Conservation (phyloP, 2,329 filamentous ascomycete genomes). For the Alternaria sp. region DNA sequence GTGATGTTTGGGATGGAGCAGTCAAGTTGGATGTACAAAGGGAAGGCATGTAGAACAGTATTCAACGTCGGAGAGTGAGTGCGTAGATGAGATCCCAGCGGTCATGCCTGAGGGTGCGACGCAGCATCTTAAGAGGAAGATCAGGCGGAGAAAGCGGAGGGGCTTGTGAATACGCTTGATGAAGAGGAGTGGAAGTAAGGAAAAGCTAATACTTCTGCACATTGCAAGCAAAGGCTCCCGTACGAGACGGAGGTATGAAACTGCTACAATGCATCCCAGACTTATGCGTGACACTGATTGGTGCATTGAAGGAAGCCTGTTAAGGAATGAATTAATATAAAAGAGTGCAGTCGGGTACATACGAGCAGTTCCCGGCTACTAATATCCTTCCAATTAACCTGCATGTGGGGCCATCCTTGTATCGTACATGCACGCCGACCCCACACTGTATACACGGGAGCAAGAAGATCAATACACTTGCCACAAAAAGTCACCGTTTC, state of each 20-base stretch:
- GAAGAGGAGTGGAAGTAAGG: not conserved
- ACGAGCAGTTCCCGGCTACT: not conserved
- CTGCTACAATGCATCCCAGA: not conserved
- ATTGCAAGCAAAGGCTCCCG: not conserved
- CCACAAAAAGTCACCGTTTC: not conserved
- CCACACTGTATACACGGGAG: conserved; percentile 7
- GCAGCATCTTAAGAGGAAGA: conserved; percentile 1
- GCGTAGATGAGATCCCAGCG: not conserved
- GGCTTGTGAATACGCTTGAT: not conserved
- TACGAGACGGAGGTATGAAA: not conserved
- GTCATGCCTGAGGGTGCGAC: not conserved
- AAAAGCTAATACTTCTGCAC: not conserved
- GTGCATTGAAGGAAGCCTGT: not conserved
- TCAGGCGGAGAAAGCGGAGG: not conserved
- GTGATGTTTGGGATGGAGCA: not conserved
- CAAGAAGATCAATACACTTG: not conserved
- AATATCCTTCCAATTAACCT: conserved; percentile 1
- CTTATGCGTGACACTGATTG: not conserved
- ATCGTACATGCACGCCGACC: conserved; percentile 4
- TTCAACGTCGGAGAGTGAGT: not conserved
- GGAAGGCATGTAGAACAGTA: not conserved
- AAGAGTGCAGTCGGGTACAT: not conserved
- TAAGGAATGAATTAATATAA: not conserved
- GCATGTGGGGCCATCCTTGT: conserved; percentile 14
- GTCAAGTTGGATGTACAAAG: not conserved